A percentile compares a stretch with the other conserved stretches of the same genome.
These are phyloP conservation scores for Saccharomycopsis hybrid DNA, from an alignment of 1,139 yeast species.

Conservation along the genomic window DNA sequence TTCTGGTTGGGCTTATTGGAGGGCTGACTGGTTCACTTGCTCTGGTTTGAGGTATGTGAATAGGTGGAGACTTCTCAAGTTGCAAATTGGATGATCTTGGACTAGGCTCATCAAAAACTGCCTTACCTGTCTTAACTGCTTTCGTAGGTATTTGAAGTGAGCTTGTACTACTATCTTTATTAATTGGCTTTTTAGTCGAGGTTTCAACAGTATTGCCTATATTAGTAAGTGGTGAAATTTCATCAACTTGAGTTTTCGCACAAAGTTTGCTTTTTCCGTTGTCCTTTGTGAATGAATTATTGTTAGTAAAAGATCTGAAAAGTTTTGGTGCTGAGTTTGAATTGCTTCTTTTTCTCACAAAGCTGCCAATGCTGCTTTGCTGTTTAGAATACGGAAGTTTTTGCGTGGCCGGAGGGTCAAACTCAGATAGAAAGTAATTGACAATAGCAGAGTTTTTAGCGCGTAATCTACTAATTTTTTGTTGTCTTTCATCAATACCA, in stretches of 20 bases:
- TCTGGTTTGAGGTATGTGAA: too few species aligned
- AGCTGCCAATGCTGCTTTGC: not conserved
- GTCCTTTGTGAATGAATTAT: not conserved
- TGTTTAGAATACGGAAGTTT: not conserved
- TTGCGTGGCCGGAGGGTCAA: constrained; percentile 3
- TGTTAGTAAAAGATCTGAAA: constrained; percentile 2
- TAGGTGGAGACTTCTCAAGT: too few species aligned
- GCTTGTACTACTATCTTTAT: not conserved
- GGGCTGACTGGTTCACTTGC: too few species aligned
- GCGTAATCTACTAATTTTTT: not conserved
- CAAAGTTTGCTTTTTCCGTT: too few species aligned
- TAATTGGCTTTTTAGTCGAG: not conserved
- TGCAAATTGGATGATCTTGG: too few species aligned
- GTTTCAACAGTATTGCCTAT: not conserved
- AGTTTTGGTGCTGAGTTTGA: not conserved
- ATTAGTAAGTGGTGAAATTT: not conserved
- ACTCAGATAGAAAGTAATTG: constrained; percentile 18
- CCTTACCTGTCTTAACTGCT: too few species aligned
- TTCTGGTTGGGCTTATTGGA: not conserved
- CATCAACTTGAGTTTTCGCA: not conserved
- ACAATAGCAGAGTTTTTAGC: constrained; percentile 15
- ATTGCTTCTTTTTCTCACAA: constrained; percentile 4
- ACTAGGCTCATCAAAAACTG: too few species aligned
- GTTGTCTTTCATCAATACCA: not conserved
- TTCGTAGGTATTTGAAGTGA: not conserved